Evolutionary conservation across 106 monocot genomes (phyloP).

Genomic region (Allium cepa): DNA sequence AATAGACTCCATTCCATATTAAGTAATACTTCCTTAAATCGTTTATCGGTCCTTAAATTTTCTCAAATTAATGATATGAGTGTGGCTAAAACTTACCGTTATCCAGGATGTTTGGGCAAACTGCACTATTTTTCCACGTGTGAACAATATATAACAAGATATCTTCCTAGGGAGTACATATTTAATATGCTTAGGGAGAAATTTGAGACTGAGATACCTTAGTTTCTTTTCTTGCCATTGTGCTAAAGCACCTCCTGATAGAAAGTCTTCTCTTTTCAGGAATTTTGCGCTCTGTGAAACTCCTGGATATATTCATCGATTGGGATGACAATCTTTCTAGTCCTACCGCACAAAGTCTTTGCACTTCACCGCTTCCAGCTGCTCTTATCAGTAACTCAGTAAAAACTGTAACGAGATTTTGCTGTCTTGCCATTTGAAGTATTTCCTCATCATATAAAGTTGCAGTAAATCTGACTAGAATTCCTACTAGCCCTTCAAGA

Average conservation of each 20-base stretch:
- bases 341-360: constrained; percentile 41
- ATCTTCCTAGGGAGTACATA: no score
- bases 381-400: constrained; percentile 28
- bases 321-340: constrained; percentile 43
- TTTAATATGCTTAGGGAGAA: no score
- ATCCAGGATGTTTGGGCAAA: no score
- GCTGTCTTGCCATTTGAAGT: constrained; percentile 26
- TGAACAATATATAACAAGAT: no score
- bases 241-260: constrained; percentile 10
- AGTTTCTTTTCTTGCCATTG: background rate
- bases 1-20: no score
- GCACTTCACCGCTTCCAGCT: constrained; percentile 41
- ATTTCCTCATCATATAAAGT: constrained; percentile 43
- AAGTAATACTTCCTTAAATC: no score
- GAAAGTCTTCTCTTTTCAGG: constrained; percentile 8
- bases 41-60: no score
- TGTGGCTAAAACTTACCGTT: no score
- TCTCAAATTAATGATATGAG: no score
- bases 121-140: no score
- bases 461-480: constrained; percentile 51
- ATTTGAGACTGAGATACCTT: background rate
- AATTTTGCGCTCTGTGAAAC: background rate
- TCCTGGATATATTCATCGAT: constrained; percentile 30
- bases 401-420: constrained; percentile 30
- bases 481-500: constrained; percentile 59